phyloP scores from a whole-genome alignment of 768 basidiomycete species.

The Neoboletus brunneissimus region DNA sequence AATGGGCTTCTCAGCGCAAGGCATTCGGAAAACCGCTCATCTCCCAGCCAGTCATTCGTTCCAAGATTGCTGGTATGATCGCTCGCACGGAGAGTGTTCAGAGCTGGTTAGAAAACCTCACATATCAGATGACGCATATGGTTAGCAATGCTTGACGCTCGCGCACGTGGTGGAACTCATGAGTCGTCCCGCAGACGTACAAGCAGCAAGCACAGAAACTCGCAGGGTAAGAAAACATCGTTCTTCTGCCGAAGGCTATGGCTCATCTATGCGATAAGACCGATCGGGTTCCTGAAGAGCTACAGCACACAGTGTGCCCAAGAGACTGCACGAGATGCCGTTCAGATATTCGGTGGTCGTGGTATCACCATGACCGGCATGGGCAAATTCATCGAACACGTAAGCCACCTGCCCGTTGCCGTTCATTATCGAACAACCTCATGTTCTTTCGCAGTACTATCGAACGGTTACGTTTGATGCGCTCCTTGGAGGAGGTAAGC shows the following conservation, averaged over 20 bases:
- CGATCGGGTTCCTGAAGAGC: slow-evolving; percentile 80
- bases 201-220: slow-evolving; percentile 69
- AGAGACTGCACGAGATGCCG: slow-evolving; percentile 77
- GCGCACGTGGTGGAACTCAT: slow-evolving; percentile 1
- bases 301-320: slow-evolving; percentile 72
- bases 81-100: slow-evolving; percentile 78
- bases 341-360: slow-evolving; percentile 80
- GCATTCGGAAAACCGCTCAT: slow-evolving; percentile 88
- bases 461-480: slow-evolving; percentile 36
- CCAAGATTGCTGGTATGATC: slow-evolving; percentile 89
- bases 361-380: slow-evolving; percentile 78
- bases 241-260: not conserved
- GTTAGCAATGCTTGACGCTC: slow-evolving; percentile 23
- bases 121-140: slow-evolving; percentile 88
- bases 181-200: slow-evolving; percentile 44
- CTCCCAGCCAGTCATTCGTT: slow-evolving; percentile 82
- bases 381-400: slow-evolving; percentile 59
- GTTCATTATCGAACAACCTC: not conserved
- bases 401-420: slow-evolving; percentile 19
- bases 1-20: slow-evolving; percentile 88
- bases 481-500: slow-evolving; percentile 62
- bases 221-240: slow-evolving; percentile 52
- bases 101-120: slow-evolving; percentile 84
- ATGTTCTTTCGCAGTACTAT: slow-evolving; percentile 30
- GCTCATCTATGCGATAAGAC: slow-evolving; percentile 36